A percentile compares a stretch with the other conserved stretches of the same genome.
These are phyloP conservation scores for Psidium friedrichsthalianum DNA, from an alignment of 345 rosid species.

Conservation along the genomic window DNA sequence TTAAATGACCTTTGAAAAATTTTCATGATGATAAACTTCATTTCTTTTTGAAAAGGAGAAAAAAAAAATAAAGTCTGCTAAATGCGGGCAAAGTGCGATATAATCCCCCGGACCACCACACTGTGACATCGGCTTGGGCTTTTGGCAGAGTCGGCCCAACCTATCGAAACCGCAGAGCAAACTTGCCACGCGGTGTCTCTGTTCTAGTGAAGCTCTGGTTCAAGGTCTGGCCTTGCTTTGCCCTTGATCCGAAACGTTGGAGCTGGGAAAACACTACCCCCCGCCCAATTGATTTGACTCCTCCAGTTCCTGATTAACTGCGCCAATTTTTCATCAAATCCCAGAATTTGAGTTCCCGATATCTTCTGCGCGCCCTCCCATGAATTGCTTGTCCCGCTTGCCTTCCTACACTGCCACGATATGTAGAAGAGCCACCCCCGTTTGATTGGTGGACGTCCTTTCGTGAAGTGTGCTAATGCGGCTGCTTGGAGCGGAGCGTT, in stretches of 20 bases:
- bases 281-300: not conserved
- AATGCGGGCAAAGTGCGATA: not conserved
- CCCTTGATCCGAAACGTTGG: not conserved
- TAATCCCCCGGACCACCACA: not conserved
- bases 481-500: constrained; percentile 10
- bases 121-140: not conserved
- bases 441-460: constrained; percentile 9
- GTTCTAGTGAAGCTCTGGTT: not conserved
- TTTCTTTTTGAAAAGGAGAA: not conserved
- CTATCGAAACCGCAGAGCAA: not conserved
- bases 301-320: not conserved
- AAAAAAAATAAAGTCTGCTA: not conserved
- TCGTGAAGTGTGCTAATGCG: constrained; percentile 10
- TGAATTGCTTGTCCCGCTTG: constrained; percentile 46
- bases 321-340: not conserved
- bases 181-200: not conserved
- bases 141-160: not conserved
- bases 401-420: constrained; percentile 38
- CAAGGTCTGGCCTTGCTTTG: not conserved
- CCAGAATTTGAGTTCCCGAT: not conserved
- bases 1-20: not conserved
- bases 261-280: not conserved
- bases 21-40: not conserved
- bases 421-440: constrained; percentile 25
- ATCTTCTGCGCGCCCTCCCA: constrained; percentile 2